Evolutionary conservation across 345 rosid species (phyloP).

Genomic region (Carallia brachiata): DNA sequence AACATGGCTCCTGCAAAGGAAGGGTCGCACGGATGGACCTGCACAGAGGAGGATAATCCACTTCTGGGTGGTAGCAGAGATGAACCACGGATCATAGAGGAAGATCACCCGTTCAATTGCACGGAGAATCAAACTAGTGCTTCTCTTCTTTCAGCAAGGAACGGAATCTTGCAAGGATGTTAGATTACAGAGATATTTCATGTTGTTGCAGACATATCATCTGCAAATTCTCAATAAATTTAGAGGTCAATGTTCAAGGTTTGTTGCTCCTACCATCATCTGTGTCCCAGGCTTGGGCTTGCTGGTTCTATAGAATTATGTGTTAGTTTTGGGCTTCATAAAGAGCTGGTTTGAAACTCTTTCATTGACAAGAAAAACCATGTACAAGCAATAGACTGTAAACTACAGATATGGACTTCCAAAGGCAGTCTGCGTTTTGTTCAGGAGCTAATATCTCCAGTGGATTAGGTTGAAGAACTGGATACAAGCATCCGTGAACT

Average conservation of each 20-base stretch:
- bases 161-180: conserved; percentile 34
- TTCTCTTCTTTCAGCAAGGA: conserved; percentile 39
- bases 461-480: too few relatives aligned
- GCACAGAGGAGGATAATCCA: conserved; percentile 34
- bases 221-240: neutral
- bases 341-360: too few relatives aligned
- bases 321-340: neutral
- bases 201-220: neutral
- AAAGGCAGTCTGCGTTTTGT: too few relatives aligned
- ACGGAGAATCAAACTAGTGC: conserved; percentile 27
- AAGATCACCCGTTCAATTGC: conserved; percentile 48
- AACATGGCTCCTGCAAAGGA: conserved; percentile 38
- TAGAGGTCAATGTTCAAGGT: neutral
- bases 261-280: neutral
- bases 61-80: conserved; percentile 34
- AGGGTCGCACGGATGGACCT: conserved; percentile 33
- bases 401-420: too few relatives aligned
- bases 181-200: conserved; percentile 2
- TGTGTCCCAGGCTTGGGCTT: neutral
- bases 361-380: too few relatives aligned
- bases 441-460: too few relatives aligned
- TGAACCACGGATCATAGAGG: conserved; percentile 21
- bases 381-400: too few relatives aligned
- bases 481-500: too few relatives aligned
- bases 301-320: neutral